phyloP scores from a whole-genome alignment of 2,329 filamentous ascomycete species.

The Bipolaris oryzae region DNA sequence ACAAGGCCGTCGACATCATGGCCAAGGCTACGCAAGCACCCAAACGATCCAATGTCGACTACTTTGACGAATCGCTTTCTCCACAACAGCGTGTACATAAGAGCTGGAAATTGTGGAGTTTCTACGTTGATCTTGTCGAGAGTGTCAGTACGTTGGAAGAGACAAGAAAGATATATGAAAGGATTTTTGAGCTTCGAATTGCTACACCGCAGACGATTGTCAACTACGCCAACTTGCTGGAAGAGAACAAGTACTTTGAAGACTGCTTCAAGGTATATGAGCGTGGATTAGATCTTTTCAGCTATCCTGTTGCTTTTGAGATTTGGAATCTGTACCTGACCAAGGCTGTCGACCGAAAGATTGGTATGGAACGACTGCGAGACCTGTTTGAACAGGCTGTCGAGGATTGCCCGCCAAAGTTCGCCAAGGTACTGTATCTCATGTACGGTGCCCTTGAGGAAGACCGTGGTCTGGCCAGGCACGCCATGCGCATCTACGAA shows the following conservation, averaged over 20 bases:
- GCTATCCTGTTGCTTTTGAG: conserved; percentile 96
- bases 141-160: conserved; percentile 90
- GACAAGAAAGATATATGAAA: conserved; percentile 91
- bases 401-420: conserved; percentile 91
- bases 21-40: conserved; percentile 96
- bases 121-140: conserved; percentile 97
- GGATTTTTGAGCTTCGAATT: conserved; percentile 97
- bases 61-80: conserved; percentile 92
- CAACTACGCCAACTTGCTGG: conserved; percentile 94
- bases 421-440: conserved; percentile 92
- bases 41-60: conserved; percentile 97
- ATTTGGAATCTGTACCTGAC: conserved; percentile 98
- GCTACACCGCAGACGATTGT: conserved; percentile 98
- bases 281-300: conserved; percentile 95
- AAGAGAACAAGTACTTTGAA: conserved; percentile 94
- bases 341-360: conserved; percentile 95
- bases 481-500: conserved; percentile 99
- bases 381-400: conserved; percentile 98
- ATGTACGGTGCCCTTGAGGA: conserved; percentile 99
- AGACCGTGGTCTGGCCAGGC: conserved; percentile 88
- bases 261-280: conserved; percentile 98
- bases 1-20: conserved; percentile 94
- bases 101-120: conserved; percentile 99
- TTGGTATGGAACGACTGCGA: conserved; percentile 89
- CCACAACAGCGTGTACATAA: conserved; percentile 98